Conservation (phyloP, 805 yeast species). For the Metschnikowia colocasiae region DNA sequence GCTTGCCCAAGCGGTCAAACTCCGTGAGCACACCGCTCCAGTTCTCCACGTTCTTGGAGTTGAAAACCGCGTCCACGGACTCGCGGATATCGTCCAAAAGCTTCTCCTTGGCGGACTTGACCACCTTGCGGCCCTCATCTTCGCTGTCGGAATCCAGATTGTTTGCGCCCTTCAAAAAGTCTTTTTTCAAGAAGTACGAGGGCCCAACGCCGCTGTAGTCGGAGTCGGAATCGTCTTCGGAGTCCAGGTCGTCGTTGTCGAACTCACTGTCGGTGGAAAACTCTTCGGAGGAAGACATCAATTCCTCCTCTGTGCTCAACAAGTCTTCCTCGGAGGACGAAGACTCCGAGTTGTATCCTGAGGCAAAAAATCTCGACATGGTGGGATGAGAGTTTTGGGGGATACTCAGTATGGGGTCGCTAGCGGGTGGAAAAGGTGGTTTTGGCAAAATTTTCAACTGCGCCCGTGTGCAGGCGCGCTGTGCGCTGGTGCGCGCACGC, state of each 20-base stretch:
- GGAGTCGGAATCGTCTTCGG: conserved; percentile 30
- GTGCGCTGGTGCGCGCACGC: conserved; percentile 13
- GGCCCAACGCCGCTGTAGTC: conserved; percentile 44
- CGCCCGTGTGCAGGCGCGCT: conserved; percentile 11
- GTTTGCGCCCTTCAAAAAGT: conserved; percentile 40
- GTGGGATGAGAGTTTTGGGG: conserved; percentile 13
- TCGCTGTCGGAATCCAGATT: conserved; percentile 48
- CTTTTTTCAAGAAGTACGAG: conserved; percentile 51
- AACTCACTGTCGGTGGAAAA: conserved; percentile 47
- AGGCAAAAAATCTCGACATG: conserved; percentile 90
- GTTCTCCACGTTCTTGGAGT: conserved; percentile 64
- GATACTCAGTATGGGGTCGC: conserved; percentile 6
- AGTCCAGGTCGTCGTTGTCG: conserved; percentile 40
- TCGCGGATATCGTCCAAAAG: conserved; percentile 80
- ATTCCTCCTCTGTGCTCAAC: conserved; percentile 54
- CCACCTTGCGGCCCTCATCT: conserved; percentile 76
- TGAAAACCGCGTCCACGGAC: conserved; percentile 62
- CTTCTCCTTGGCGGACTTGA: conserved; percentile 91
- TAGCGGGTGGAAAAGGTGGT: conserved; percentile 2
- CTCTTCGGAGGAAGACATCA: conserved; percentile 45
- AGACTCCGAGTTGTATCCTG: conserved; percentile 55
- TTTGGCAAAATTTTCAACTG: conserved; percentile 14
- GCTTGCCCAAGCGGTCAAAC: conserved; percentile 73
- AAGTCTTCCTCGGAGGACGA: conserved; percentile 52
- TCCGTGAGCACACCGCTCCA: conserved; percentile 75